Base-by-base conservation (phyloP, 2,329 filamentous ascomycete species). In the Diplocarpon rosae region DNA sequence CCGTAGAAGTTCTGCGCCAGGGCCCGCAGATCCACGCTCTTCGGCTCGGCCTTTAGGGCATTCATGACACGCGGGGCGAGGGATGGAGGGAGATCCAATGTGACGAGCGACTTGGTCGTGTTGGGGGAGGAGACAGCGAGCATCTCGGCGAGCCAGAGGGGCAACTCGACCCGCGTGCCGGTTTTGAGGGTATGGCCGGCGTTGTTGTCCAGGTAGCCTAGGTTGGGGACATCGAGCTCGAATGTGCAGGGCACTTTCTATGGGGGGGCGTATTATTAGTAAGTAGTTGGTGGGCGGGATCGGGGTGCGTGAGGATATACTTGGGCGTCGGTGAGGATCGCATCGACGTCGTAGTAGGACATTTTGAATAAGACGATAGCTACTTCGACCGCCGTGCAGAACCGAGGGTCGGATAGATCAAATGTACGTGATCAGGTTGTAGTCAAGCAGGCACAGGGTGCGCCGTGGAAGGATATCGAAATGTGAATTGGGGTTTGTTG, bases 201-300 rank as follows among this genome's bases (percentile, higher is more conserved):
- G 59, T 86, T 90, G 59, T 88, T 88, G 66, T 94, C 88, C 48
- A 98, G 74, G 63, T 94, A 87, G 54, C 89, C 89, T 37, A 96
- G 76, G 45, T 85, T 80, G 15, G 88, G 83, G 28, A 95, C 81
- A 48, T 90, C 84, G 59, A 95, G 76, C 60, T 95, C 85, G 66
- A 96, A 95, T 41, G 85, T 93, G 69, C 89, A 95, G 33, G 92
- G 90, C 28, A 95, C 78, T 84, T 95, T 96, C 80, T 95, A 7
- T 7, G 20, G 20, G 20, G 20, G n/a, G 56, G 42, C 8, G 7
- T 10, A 10, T n/a, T 53, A 40, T 52, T 51, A 50, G 39, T 13
- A 17, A 14, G 3, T 9, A 37, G 45, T 39, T 45, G 29, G 15
- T 36, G 39, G 45, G 6, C 4, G 3, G 2, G 33, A 14, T 10